phyloP scores from a whole-genome alignment of 768 basidiomycete genomes.

The Auriscalpium orientale region DNA sequence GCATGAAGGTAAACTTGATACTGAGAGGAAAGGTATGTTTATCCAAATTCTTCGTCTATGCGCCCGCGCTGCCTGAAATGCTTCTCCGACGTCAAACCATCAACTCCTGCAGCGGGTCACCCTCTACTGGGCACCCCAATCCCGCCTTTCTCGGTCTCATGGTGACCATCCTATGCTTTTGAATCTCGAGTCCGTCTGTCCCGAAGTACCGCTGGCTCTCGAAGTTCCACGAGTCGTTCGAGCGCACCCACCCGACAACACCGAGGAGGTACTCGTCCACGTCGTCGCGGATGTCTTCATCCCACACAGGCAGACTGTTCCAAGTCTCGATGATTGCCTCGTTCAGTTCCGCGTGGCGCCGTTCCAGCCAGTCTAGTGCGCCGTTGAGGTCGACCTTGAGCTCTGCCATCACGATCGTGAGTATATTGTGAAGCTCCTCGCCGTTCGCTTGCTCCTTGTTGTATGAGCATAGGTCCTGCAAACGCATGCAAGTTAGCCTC shows the following conservation, averaged over 20 bases:
- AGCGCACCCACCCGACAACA: conserved; percentile 22
- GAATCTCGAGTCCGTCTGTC: conserved; percentile 17
- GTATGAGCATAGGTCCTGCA: conserved; percentile 23
- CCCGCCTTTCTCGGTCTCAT: conserved; percentile 7
- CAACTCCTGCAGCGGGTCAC: too few relatives aligned
- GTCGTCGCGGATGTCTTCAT: conserved; percentile 18
- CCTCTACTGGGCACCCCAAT: too few relatives aligned
- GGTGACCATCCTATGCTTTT: conserved; percentile 16
- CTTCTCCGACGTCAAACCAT: too few relatives aligned
- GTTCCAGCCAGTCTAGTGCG: conserved; percentile 15
- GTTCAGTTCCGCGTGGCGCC: conserved; percentile 10
- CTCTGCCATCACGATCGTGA: conserved; percentile 21
- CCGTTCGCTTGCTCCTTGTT: conserved; percentile 23
- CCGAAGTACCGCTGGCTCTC: conserved; percentile 27
- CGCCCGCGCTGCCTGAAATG: too few relatives aligned
- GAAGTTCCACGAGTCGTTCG: conserved; percentile 23
- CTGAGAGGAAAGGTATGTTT: too few relatives aligned
- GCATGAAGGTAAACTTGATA: too few relatives aligned
- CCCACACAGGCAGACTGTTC: conserved; percentile 22
- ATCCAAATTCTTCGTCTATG: too few relatives aligned
- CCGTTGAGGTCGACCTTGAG: conserved; percentile 9
- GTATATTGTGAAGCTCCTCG: conserved; percentile 21
- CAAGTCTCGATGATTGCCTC: conserved; percentile 17
- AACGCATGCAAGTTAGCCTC: not conserved
- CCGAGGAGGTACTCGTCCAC: conserved; percentile 20